Evolutionary conservation across 257 asterid genomes (phyloP).

Genomic region (Ajuga chamaepitys): DNA sequence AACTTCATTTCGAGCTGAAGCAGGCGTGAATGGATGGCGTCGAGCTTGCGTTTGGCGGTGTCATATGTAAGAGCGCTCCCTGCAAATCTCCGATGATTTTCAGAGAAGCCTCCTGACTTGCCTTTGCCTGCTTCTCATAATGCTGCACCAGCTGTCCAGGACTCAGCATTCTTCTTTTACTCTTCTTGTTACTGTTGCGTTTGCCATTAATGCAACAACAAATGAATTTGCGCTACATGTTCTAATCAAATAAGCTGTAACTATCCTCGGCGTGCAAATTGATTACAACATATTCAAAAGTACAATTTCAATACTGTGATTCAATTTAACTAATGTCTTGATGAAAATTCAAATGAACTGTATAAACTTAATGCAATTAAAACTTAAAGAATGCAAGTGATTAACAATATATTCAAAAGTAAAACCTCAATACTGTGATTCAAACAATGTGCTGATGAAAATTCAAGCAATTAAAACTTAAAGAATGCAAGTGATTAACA

Average conservation of each 20-base stretch:
- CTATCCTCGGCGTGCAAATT: background rate
- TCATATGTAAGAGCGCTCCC: constrained; percentile 52
- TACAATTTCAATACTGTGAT: background rate
- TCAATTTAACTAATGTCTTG: background rate
- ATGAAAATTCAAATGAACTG: too few species aligned
- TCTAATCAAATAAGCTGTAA: background rate
- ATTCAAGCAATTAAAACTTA: too few species aligned
- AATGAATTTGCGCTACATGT: too few species aligned
- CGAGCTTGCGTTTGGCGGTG: constrained; percentile 42
- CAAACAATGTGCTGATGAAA: too few species aligned
- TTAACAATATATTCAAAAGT: too few species aligned
- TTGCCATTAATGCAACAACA: background rate
- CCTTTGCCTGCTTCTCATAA: constrained; percentile 78
- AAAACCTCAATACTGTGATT: too few species aligned
- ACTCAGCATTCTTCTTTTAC: constrained; percentile 49
- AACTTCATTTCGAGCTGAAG: constrained; percentile 60
- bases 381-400: too few species aligned
- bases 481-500: too few species aligned
- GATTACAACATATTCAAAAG: too few species aligned
- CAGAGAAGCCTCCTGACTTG: constrained; percentile 65
- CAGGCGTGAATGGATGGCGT: constrained; percentile 55
- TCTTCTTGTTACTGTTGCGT: constrained; percentile 15
- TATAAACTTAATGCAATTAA: too few species aligned
- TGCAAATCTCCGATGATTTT: constrained; percentile 83
- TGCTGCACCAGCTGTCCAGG: constrained; percentile 69